Evolutionary conservation across 2,329 filamentous ascomycete species (phyloP).

Genomic region (Fusarium sp.): DNA sequence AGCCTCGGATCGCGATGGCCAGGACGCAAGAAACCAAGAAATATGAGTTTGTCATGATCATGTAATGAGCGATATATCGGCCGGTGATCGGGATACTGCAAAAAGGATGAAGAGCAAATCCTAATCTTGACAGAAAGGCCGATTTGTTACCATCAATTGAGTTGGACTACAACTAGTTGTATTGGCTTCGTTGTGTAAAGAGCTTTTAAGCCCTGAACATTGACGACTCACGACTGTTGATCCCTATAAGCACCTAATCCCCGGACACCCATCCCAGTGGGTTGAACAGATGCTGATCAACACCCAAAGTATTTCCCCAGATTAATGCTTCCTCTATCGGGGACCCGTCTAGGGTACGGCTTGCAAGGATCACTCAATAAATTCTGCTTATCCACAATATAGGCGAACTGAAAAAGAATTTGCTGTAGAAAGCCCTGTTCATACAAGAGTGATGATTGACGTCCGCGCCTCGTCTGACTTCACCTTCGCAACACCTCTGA

Average conservation of each 20-base stretch:
- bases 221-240: neutral
- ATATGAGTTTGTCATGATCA: neutral
- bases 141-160: too few relatives aligned
- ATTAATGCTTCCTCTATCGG: neutral
- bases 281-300: neutral
- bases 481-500: neutral
- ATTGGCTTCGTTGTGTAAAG: too few relatives aligned
- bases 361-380: neutral
- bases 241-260: neutral
- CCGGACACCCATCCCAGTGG: neutral
- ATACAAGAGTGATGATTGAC: neutral
- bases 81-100: neutral
- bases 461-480: neutral
- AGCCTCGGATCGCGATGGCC: neutral
- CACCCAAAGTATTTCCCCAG: neutral
- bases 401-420: neutral
- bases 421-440: accelerated
- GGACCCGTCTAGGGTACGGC: neutral
- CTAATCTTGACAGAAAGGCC: neutral
- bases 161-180: too few relatives aligned
- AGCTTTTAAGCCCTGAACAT: too few relatives aligned
- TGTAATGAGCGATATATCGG: neutral
- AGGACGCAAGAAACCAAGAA: neutral
- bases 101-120: neutral
- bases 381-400: neutral